A percentile compares a stretch with the other conserved stretches of the same genome.
phyloP scores from a whole-genome alignment of 305 asterid genomes.

The Andrographis paniculata region DNA sequence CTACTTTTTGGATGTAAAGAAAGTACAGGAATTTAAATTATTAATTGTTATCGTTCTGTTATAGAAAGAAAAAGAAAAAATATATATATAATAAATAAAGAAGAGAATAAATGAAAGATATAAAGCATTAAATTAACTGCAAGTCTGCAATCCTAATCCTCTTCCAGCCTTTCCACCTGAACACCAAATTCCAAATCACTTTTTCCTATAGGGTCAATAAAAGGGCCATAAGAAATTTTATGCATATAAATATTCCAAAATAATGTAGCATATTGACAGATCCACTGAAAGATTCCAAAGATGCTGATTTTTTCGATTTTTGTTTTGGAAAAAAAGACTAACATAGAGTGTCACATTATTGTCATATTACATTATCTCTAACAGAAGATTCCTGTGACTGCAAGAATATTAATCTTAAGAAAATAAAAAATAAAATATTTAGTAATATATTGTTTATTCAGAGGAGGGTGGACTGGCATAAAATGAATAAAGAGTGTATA shows the following conservation, averaged over 20 bases:
- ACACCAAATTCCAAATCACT: constrained; percentile 15
- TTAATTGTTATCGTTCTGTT: neutral
- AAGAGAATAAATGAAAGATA: neutral
- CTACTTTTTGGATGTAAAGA: constrained; percentile 13
- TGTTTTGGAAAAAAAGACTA: neutral
- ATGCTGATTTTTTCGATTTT: constrained; percentile 7
- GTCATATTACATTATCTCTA: neutral
- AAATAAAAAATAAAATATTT: neutral
- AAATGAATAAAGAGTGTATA: constrained; percentile 10
- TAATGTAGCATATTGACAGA: neutral
- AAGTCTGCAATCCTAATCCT: constrained; percentile 22
- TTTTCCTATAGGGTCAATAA: neutral
- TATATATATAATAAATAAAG: neutral
- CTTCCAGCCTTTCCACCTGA: constrained; percentile 35
- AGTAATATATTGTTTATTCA: neutral
- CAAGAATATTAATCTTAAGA: constrained; percentile 11
- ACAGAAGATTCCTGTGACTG: neutral
- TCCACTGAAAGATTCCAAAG: neutral
- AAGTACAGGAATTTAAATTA: neutral
- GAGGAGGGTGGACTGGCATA: neutral
- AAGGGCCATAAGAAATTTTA: constrained; percentile 8
- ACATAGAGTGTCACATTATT: neutral
- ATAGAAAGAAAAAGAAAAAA: neutral
- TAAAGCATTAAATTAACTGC: too few species aligned
- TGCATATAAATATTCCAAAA: neutral